Evolutionary conservation across 2,329 filamentous ascomycete genomes (phyloP).

Genomic region (Pseudophaeomoniella oleicola): DNA sequence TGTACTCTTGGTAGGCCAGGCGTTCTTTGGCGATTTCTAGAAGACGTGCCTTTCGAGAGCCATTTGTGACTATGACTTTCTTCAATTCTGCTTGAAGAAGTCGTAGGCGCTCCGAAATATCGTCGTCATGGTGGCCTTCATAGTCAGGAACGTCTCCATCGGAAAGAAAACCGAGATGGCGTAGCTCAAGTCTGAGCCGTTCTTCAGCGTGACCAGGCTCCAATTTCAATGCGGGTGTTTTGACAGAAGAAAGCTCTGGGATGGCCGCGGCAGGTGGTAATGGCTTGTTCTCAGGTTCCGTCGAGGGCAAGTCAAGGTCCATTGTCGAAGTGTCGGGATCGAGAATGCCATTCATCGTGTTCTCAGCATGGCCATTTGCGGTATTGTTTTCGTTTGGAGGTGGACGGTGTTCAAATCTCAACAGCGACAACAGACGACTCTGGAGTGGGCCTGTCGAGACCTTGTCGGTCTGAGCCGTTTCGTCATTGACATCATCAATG

Average conservation of each 20-base stretch:
- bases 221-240: conserved; percentile 61
- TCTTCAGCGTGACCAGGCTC: conserved; percentile 83
- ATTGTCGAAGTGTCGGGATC: conserved; percentile 24
- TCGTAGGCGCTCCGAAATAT: conserved; percentile 78
- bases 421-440: conserved; percentile 61
- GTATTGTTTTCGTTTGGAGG: conserved; percentile 41
- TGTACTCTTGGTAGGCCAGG: conserved; percentile 94
- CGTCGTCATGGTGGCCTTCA: conserved; percentile 82
- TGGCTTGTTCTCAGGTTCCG: conserved; percentile 27
- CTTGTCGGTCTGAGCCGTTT: conserved; percentile 74
- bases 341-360: conserved; percentile 20
- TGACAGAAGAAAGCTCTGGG: conserved; percentile 61
- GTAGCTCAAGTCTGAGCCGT: conserved; percentile 77
- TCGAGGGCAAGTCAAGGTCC: conserved; percentile 33
- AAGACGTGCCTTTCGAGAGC: conserved; percentile 74
- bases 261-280: conserved; percentile 63
- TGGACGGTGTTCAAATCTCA: conserved; percentile 55
- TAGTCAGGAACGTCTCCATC: conserved; percentile 60
- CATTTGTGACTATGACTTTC: conserved; percentile 74
- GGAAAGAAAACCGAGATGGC: conserved; percentile 76
- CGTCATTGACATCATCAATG: conserved; percentile 77
- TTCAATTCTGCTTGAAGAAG: conserved; percentile 71
- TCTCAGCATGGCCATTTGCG: conserved; percentile 37
- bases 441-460: conserved; percentile 80
- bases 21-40: conserved; percentile 79